phyloP scores from a whole-genome alignment of 2,329 filamentous ascomycete species.

The Diaporthe ampelina region DNA sequence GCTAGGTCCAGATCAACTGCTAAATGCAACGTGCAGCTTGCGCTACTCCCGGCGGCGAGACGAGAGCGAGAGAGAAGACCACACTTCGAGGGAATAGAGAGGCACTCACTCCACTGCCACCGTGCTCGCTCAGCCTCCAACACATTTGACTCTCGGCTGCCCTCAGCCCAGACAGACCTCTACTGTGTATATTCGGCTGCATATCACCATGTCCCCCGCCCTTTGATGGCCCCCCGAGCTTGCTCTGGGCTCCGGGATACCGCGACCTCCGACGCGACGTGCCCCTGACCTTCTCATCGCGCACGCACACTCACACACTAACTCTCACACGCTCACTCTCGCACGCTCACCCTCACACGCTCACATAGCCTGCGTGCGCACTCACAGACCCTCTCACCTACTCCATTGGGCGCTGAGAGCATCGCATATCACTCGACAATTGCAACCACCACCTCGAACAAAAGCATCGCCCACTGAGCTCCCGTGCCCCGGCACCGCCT shows the following conservation, averaged over 20 bases:
- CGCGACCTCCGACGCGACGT: conserved; percentile 30
- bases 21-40: conserved; percentile 2
- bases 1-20: conserved; percentile 7
- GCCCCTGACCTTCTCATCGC: conserved; percentile 16
- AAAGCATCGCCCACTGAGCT: background rate
- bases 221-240: conserved; percentile 23
- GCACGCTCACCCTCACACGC: too few species aligned
- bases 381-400: background rate
- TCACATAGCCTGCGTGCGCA: too few species aligned
- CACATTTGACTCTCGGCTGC: conserved; percentile 1
- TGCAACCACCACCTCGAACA: background rate
- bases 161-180: background rate
- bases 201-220: conserved; percentile 22
- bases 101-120: background rate
- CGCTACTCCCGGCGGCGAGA: conserved; percentile 16
- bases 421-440: background rate
- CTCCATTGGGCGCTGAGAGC: background rate
- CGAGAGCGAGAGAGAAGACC: background rate
- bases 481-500: background rate
- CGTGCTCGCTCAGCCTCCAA: background rate
- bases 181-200: background rate
- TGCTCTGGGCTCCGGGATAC: conserved; percentile 9
- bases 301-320: background rate
- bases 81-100: background rate
- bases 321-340: too few species aligned